Base-by-base conservation (phyloP, 768 basidiomycete species). In the Lactarius sp. region DNA sequence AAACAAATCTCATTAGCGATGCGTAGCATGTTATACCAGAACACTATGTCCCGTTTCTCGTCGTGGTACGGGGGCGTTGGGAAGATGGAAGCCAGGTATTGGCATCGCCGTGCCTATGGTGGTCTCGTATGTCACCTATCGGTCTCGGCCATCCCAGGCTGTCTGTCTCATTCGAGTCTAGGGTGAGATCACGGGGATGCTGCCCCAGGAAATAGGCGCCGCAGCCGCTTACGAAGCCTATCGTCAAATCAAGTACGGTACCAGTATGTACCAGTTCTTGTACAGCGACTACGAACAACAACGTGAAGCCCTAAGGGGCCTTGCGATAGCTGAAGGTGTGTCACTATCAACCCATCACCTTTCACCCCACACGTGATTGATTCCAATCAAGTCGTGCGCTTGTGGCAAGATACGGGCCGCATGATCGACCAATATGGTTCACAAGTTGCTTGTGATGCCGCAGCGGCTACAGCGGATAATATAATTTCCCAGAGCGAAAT, bases 201-300 rank as follows among this genome's bases (percentile, higher is more conserved):
- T 77, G 6, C 85, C 88, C 0, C 69, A 74, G 18, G 86, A 90
- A 61, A 79, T 92, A 18, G 90, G 90, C 0, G 82, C 86, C 67
- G 90, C 89, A 4, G 88, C 88, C 10, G 88, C 86, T 3, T 90
- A 88, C 70, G 88, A 90, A 72, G 87, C 88, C 0, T 85, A 86
- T 72, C 80, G 87, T 16, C 80, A 80, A 33, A 86, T 85, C 83
- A 82, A 83, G 56, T 79, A 83, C 68, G 82, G 85, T 67, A 80
- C 73, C 46, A 76, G 66, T 44, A 77, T 86, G 50, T 83, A 85
- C 61, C 80, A 83, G 54, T 82, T 83, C 16, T 68, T 87, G 5
- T 79, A 79, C 58, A 81, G 78, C 9, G 83, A 87, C 68, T 71
- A 75, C 52, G 86, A 85, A 65, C 75, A 83, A 49, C 85, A 88